These are phyloP conservation scores for Fraxinus albicans DNA, from an alignment of 305 asterid species.

Conservation along the genomic window DNA sequence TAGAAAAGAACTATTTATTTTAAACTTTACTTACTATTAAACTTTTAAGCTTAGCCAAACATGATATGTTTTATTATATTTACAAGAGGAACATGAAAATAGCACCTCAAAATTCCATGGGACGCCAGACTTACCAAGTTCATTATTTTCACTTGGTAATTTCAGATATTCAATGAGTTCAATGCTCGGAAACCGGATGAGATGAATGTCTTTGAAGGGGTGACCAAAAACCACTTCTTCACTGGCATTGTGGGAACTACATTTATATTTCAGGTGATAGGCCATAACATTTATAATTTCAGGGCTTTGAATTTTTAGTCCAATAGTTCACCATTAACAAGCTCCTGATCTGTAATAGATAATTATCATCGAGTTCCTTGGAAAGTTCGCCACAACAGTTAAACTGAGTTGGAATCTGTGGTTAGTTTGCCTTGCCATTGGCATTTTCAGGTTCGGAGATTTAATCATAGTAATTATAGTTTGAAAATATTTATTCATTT, in stretches of 20 bases:
- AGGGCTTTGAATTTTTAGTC: neutral
- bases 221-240: conserved; percentile 79
- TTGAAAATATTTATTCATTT: neutral
- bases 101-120: neutral
- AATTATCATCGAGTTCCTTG: conserved; percentile 73
- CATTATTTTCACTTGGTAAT: conserved; percentile 8
- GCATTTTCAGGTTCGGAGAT: conserved; percentile 61
- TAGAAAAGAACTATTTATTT: neutral
- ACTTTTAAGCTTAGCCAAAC: neutral
- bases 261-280: conserved; percentile 71
- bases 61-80: neutral
- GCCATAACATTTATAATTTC: neutral
- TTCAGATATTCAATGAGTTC: conserved; percentile 79
- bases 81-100: neutral
- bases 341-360: conserved; percentile 36
- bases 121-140: conserved; percentile 3
- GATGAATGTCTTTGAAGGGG: conserved; percentile 71
- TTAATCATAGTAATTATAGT: neutral
- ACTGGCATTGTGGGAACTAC: conserved; percentile 70
- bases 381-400: conserved; percentile 67
- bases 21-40: neutral
- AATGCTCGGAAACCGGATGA: conserved; percentile 92
- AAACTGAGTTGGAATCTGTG: conserved; percentile 51
- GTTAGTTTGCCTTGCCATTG: conserved; percentile 63
- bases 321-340: conserved; percentile 23